Percentiles rank a stretch among this genome's conserved stretches.
Conservation (phyloP, 306 rosid genomes). For the Vigna mungo region DNA sequence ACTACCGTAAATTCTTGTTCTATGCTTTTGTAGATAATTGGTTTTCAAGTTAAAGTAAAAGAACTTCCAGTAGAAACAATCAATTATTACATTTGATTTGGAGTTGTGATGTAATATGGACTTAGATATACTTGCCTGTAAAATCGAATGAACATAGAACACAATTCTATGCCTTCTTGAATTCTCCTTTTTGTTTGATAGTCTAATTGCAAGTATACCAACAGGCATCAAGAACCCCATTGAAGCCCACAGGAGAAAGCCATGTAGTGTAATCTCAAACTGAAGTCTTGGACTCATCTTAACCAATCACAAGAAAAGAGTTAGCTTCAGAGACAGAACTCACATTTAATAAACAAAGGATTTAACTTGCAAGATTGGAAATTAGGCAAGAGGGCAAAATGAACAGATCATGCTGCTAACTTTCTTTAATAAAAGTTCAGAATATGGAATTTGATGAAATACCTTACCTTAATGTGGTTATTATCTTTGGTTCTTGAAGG, state of each 20-base stretch:
- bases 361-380: neutral
- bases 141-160: constrained; percentile 71
- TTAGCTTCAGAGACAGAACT: constrained; percentile 17
- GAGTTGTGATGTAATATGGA: constrained; percentile 9
- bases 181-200: constrained; percentile 63
- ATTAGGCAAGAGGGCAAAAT: neutral
- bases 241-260: constrained; percentile 90
- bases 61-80: neutral
- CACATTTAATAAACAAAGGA: neutral
- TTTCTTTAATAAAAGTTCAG: neutral
- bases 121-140: constrained; percentile 69
- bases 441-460: constrained; percentile 27
- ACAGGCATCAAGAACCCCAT: constrained; percentile 95
- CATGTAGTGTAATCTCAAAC: constrained; percentile 73
- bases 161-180: constrained; percentile 65
- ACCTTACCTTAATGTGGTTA: constrained; percentile 45
- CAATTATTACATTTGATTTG: neutral
- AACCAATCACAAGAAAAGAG: neutral
- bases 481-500: constrained; percentile 44
- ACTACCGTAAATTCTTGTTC: constrained; percentile 16
- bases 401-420: constrained; percentile 2
- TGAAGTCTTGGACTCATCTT: constrained; percentile 65
- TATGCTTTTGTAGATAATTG: constrained; percentile 40
- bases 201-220: constrained; percentile 79
- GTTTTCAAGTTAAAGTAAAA: constrained; percentile 25